Evolutionary conservation across 164 flowering plant species (phyloP).

Genomic region (Annona cherimola): DNA sequence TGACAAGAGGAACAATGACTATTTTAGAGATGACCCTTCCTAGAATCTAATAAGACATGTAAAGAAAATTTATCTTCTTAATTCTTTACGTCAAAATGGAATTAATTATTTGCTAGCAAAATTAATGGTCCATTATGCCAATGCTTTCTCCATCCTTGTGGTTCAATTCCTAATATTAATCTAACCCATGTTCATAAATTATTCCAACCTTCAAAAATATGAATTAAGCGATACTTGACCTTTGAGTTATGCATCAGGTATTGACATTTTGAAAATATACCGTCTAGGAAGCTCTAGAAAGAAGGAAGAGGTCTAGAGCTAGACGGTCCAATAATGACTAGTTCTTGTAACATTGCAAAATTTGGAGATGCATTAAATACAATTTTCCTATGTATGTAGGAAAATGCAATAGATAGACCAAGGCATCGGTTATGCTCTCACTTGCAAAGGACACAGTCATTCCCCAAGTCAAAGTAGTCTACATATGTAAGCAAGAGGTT

Average conservation of each 20-base stretch:
- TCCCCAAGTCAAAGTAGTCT: slow-evolving; percentile 14
- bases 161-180: too few species aligned
- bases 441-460: slow-evolving; percentile 21
- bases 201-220: too few species aligned
- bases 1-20: background rate
- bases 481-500: background rate
- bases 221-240: too few species aligned
- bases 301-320: slow-evolving; percentile 8
- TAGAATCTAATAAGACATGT: background rate
- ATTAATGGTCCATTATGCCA: background rate
- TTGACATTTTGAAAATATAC: background rate
- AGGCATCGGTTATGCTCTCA: slow-evolving; percentile 6
- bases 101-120: too few species aligned
- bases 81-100: slow-evolving; percentile 35
- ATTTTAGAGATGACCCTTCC: background rate
- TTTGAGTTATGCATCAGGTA: too few species aligned
- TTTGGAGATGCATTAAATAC: slow-evolving; percentile 12
- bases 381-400: slow-evolving; percentile 12
- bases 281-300: slow-evolving; percentile 13
- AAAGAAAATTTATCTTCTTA: background rate
- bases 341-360: background rate
- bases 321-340: background rate
- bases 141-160: background rate
- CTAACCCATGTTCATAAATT: background rate
- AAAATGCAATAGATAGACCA: slow-evolving; percentile 11